Evolutionary conservation across 441 rosid genomes (phyloP), one percentile per base, ranked within the genome.

Genomic region (Pelargonium fulgidum): DNA sequence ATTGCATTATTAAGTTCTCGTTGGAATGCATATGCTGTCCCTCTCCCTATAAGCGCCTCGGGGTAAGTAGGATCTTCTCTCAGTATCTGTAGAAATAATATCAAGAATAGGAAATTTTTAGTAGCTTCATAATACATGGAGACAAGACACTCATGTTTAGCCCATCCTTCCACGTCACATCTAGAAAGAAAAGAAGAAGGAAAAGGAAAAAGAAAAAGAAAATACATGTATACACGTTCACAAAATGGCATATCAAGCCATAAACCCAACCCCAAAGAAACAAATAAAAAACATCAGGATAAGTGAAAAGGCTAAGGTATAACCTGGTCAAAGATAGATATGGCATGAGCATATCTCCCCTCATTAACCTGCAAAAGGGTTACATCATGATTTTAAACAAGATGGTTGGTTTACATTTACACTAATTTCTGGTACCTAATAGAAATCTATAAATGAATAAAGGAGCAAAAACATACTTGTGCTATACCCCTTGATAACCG

Each of bases 401-500:
- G 73, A 75, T 70, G 56, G 22, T 73, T 42, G 58, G 72, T 68
- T 63, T 24, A 52, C 7, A 62, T 66, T 65, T 41, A 68, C 20
- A 62, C 62, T 42, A 63, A 39, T 13, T 19, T 54, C 70, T 44
- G 52, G 22, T 61, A 29, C 45, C 24, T 52, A 59, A 26, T 47
- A 20, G 5, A 72, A 77, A 62, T 66, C 61, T 33, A 71, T 52
- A 45, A 69, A 61, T 62, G 4, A 68, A 29, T 8, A 69, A 72
- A 58, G 54, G 52, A 66, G 69, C 20, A 5, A 39, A 44, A 68
- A 62, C 67, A 48, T 78, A 90, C 99, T 94, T 92, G 97, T 17
- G 98, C 94, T 80, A 92, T 94, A 74, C 99, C 99, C 84, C 95
- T 86, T 73, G 99, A 94, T 54, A 92, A 85, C 66, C 99, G 89